phyloP scores from a whole-genome alignment of 495 filamentous ascomycete genomes.

The Penicillium maclennaniae region DNA sequence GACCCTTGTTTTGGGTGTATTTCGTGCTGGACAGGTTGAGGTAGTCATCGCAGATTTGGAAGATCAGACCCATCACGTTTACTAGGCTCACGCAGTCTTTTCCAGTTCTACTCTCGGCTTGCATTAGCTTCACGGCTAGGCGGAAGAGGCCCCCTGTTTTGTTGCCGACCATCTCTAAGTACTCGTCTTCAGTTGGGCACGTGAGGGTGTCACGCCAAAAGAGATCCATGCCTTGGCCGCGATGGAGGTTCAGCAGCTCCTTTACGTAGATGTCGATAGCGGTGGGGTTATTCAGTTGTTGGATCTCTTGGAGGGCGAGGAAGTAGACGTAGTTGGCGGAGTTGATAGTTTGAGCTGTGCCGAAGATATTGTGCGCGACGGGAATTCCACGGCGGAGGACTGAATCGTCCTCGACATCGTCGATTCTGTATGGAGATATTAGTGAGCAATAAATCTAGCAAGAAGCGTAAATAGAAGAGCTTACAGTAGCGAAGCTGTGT shows the following conservation, averaged over 20 bases:
- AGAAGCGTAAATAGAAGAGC: constrained; percentile 7
- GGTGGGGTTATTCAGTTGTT: constrained; percentile 66
- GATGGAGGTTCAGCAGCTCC: constrained; percentile 89
- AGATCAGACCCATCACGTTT: constrained; percentile 86
- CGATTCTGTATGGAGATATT: constrained; percentile 50
- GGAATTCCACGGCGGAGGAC: constrained; percentile 81
- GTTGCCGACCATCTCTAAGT: constrained; percentile 97
- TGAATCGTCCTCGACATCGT: constrained; percentile 87
- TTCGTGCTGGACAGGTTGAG: constrained; percentile 69
- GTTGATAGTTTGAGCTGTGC: constrained; percentile 94
- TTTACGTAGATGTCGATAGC: constrained; percentile 78
- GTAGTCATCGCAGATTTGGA: constrained; percentile 97
- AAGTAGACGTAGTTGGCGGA: constrained; percentile 98
- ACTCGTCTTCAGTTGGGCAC: constrained; percentile 92
- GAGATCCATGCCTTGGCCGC: constrained; percentile 95
- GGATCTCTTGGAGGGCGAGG: constrained; percentile 74
- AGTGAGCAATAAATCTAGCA: background rate
- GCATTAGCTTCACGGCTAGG: constrained; percentile 93
- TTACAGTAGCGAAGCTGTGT: constrained; percentile 83
- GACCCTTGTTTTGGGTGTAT: constrained; percentile 87
- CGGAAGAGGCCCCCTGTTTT: constrained; percentile 97
- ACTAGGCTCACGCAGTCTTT: constrained; percentile 78
- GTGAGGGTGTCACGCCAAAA: constrained; percentile 95
- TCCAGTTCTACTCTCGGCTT: constrained; percentile 67
- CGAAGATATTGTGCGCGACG: constrained; percentile 92